Evolutionary conservation across 495 filamentous ascomycete genomes (phyloP).

Genomic region (Cercophora samala): DNA sequence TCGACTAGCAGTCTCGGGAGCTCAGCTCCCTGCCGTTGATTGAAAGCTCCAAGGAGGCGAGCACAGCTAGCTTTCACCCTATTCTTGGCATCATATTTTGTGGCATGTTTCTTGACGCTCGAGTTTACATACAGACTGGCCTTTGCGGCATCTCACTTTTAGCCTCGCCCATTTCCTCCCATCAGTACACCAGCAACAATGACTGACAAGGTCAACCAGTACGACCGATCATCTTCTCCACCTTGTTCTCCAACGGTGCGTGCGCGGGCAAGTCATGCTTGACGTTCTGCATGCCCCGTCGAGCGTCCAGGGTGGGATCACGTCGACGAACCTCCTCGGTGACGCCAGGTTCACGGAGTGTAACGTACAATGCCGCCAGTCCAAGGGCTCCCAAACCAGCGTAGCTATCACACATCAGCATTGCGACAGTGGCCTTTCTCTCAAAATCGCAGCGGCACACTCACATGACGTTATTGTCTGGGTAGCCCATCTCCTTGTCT

Average conservation of each 20-base stretch:
- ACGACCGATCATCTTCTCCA: conserved; percentile 12
- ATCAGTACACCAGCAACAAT: not conserved
- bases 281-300: not conserved
- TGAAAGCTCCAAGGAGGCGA: conserved; percentile 13
- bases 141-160: not conserved
- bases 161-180: not conserved
- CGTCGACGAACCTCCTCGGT: not conserved
- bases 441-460: no score
- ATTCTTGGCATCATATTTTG: not conserved
- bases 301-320: not conserved
- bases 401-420: conserved; percentile 14
- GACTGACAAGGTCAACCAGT: not conserved
- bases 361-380: conserved; percentile 20
- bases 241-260: conserved; percentile 10
- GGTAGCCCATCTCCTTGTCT: conserved; percentile 15
- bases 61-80: no score
- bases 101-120: not conserved
- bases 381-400: conserved; percentile 20
- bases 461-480: conserved; percentile 15
- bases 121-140: not conserved
- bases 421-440: not conserved
- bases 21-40: conserved; percentile 15
- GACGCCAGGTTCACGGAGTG: not conserved
- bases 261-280: conserved; percentile 4
- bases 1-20: conserved; percentile 64